Evolutionary conservation across 139 green algal species (phyloP).

Genomic region (Nannochloris sp.): DNA sequence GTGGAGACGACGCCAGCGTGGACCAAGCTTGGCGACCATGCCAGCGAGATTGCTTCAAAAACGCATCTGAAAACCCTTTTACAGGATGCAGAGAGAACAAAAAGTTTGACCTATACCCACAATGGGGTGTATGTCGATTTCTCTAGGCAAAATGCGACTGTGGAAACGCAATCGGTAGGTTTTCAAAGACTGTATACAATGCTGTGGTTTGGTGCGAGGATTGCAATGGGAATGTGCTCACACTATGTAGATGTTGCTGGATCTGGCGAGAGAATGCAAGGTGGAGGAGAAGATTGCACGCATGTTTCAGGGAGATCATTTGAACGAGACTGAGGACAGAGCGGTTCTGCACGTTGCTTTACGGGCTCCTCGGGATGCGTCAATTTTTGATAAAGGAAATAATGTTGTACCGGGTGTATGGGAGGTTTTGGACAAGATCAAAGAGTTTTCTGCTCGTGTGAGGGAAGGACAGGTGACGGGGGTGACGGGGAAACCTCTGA

Average conservation of each 20-base stretch:
- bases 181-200: neutral
- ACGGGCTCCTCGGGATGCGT: constrained; percentile 67
- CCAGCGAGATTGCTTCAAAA: constrained; percentile 6
- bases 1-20: neutral
- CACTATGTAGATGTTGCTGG: constrained; percentile 52
- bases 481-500: constrained; percentile 91
- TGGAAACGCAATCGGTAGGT: constrained; percentile 74
- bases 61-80: constrained; percentile 79
- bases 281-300: constrained; percentile 85
- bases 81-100: constrained; percentile 59
- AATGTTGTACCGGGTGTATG: constrained; percentile 96
- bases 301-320: constrained; percentile 92
- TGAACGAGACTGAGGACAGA: constrained; percentile 92
- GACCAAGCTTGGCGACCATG: constrained; percentile 55
- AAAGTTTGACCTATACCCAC: constrained; percentile 69
- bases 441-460: constrained; percentile 59
- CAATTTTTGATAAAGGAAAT: constrained; percentile 71
- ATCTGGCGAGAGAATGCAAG: constrained; percentile 51
- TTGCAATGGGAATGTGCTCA: too few species aligned
- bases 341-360: constrained; percentile 94
- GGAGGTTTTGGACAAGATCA: constrained; percentile 97
- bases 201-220: too few species aligned
- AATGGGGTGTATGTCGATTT: constrained; percentile 85
- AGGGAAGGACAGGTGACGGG: constrained; percentile 85
- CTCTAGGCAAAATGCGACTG: constrained; percentile 77